Evolutionary conservation across 768 basidiomycete genomes (phyloP).

Genomic region (Boletales sp.): DNA sequence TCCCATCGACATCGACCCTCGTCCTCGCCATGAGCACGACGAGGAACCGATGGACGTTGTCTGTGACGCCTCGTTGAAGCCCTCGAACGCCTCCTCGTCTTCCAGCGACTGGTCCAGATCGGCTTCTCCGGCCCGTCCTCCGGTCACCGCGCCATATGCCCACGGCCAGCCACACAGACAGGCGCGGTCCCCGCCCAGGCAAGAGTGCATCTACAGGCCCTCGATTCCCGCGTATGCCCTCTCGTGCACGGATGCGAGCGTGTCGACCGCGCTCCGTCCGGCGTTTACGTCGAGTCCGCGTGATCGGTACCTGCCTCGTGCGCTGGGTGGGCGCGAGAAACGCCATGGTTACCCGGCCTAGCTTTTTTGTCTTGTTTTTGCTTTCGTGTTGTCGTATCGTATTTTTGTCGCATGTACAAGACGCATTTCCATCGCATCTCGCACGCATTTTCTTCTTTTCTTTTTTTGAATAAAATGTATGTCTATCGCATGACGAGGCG

Average conservation of each 20-base stretch:
- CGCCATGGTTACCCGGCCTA: too few relatives aligned
- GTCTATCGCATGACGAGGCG: too few relatives aligned
- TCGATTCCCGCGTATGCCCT: slow-evolving; percentile 31
- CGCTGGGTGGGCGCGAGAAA: too few relatives aligned
- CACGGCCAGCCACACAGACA: slow-evolving; percentile 3
- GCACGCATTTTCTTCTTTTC: neutral
- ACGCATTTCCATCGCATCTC: neutral
- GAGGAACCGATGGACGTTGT: neutral
- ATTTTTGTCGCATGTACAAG: too few relatives aligned
- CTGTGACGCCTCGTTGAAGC: neutral
- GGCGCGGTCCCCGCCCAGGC: slow-evolving; percentile 7
- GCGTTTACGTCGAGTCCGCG: slow-evolving; percentile 28
- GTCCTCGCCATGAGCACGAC: neutral
- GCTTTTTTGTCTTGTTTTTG: neutral
- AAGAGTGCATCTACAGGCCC: slow-evolving; percentile 26
- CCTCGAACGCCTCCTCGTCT: slow-evolving; percentile 9
- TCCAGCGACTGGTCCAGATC: slow-evolving; percentile 28
- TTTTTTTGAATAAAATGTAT: neutral
- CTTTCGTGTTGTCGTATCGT: neutral
- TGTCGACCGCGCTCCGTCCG: slow-evolving; percentile 33
- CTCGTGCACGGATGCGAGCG: slow-evolving; percentile 30
- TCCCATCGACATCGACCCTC: slow-evolving; percentile 22
- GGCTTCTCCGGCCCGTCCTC: slow-evolving; percentile 21
- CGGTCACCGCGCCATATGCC: neutral
- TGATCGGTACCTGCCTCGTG: too few relatives aligned